A percentile compares a stretch with the other conserved stretches of the same genome.
Evolutionary conservation across 495 filamentous ascomycete species (phyloP).

Genomic region (Podospora bellae-mahoneyi): DNA sequence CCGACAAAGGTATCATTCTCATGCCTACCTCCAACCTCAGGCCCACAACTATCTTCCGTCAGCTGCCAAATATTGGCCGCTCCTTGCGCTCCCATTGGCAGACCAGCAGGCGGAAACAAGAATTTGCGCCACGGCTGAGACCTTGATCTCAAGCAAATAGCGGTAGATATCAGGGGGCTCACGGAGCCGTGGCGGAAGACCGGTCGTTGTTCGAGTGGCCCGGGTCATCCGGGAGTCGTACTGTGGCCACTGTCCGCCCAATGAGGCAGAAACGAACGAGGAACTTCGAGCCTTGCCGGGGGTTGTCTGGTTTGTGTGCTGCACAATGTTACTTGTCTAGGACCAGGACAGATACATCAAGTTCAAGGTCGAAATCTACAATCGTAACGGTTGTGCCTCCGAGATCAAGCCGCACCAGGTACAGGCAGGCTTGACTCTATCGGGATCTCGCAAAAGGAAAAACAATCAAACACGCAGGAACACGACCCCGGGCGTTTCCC

Average conservation of each 20-base stretch:
- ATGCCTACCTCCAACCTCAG: background rate
- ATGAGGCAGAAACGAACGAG: background rate
- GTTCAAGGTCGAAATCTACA: background rate
- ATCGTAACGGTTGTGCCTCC: background rate
- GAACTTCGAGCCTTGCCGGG: background rate
- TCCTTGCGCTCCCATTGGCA: conserved; percentile 24
- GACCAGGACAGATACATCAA: background rate
- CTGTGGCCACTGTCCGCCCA: background rate
- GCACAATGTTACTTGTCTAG: background rate
- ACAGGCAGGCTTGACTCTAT: background rate
- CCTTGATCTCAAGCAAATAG: conserved; percentile 1
- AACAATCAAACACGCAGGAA: conserved; percentile 18
- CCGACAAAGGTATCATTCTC: background rate
- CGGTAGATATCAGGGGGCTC: background rate
- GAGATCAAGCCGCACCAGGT: background rate
- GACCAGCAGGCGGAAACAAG: conserved; percentile 25
- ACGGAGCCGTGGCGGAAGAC: conserved; percentile 1
- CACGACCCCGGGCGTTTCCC: conserved; percentile 6
- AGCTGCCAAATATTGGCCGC: conserved; percentile 23
- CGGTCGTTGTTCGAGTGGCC: background rate
- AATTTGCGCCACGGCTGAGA: conserved; percentile 46
- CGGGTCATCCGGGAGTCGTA: background rate
- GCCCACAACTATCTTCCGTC: conserved; percentile 12
- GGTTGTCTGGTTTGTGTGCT: background rate
- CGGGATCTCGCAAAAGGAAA: background rate